Evolutionary conservation across 352 stramenopile species (phyloP), one percentile per base, ranked within the genome.

Genomic region (Globisporangium spiculum): DNA sequence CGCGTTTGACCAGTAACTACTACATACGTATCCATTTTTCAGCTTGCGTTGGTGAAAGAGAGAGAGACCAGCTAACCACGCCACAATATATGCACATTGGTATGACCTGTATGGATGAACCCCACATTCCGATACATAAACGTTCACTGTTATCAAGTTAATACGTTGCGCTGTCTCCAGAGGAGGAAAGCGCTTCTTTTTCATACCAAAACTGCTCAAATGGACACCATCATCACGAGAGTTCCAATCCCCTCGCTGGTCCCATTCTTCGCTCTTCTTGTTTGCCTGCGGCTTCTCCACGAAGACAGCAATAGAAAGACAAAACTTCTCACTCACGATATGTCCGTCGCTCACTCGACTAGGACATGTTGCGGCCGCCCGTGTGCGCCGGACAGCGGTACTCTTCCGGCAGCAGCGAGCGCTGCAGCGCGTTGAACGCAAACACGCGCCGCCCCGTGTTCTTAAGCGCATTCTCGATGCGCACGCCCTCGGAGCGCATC

Each of bases 381-480:
- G 82, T 93, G 73, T 93, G 85, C 36, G 83, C 79, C 16, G 87
- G 87, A 79, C 87, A 95, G 32, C 85, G 79, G 66, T 96, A 96
- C 65, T 94, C 86, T 62, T 94, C 86, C 0, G 88, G 88, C 12
- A 96, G 74, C 41, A 94, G 68, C 50, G 86, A 93, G 10, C 86
- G 82, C 70, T 96, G 88, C 64, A 96, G 74, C 14, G 84, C 85
- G 63, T 96, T 96, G 74, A 96, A 96, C 18, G 88, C 88, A 69
- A 94, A 96, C 54, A 94, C 81, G 48, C 86, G 82, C 9, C 85
- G 73, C 0, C 88, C 88, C 1, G 86, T 94, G 71, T 96, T 96
- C 70, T 94, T 96, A 36, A 85, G 73, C 12, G 86, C 86, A 65
- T 96, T 96, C 69, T 94, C 88, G 67, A 96, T 92, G 34, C 88